Percentiles rank a stretch among this genome's conserved stretches.
Evolutionary conservation across 2,329 filamentous ascomycete species (phyloP).

Genomic region (Aspergillus brasiliensis): DNA sequence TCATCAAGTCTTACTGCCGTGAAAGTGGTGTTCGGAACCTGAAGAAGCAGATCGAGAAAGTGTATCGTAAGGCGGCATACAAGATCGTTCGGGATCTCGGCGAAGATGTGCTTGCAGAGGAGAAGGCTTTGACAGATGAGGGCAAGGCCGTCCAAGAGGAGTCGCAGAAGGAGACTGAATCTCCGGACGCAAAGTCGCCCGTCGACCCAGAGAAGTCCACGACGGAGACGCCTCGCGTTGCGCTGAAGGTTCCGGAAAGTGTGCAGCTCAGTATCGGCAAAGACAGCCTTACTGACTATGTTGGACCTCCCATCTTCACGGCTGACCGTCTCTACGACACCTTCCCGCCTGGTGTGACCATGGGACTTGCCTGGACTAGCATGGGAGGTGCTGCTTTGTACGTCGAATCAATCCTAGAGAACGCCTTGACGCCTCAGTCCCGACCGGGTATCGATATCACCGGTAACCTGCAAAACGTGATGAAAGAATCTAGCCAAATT

Average conservation of each 20-base stretch:
- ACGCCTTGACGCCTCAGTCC: constrained; percentile 71
- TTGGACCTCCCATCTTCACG: constrained; percentile 92
- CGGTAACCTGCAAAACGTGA: constrained; percentile 91
- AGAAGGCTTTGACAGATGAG: constrained; percentile 79
- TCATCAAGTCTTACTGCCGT: constrained; percentile 98
- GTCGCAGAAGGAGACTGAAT: constrained; percentile 57
- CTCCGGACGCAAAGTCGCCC: constrained; percentile 62
- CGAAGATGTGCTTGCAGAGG: constrained; percentile 78
- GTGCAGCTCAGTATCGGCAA: constrained; percentile 86
- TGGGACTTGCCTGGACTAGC: constrained; percentile 97
- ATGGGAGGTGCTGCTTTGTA: constrained; percentile 97
- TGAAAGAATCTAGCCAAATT: constrained; percentile 96
- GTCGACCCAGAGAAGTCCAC: constrained; percentile 43
- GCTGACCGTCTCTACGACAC: constrained; percentile 93
- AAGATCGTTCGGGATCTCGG: constrained; percentile 96
- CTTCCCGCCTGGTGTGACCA: constrained; percentile 90
- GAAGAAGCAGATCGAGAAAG: constrained; percentile 99
- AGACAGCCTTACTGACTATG: constrained; percentile 92
- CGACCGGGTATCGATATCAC: constrained; percentile 84
- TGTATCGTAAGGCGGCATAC: constrained; percentile 93
- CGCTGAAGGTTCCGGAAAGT: constrained; percentile 79
- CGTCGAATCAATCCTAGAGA: constrained; percentile 93
- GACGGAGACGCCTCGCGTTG: constrained; percentile 66
- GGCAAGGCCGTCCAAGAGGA: constrained; percentile 77
- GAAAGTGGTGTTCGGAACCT: constrained; percentile 96